Conservation (phyloP, 352 stramenopile species). For the Pythium guiyangense region DNA sequence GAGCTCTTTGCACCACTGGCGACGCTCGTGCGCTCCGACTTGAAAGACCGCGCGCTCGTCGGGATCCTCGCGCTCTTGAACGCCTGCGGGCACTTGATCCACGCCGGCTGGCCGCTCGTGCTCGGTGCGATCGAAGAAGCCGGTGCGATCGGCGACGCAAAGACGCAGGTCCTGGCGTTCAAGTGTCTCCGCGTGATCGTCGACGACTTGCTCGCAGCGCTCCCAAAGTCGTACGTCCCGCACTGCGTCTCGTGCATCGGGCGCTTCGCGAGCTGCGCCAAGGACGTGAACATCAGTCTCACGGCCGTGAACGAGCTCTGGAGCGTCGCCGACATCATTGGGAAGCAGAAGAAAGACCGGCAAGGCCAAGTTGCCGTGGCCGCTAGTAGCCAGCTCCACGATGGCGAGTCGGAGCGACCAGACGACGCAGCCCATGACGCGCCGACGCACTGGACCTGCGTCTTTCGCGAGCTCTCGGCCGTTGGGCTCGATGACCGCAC, state of each 20-base stretch:
- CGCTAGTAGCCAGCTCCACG: too few relatives aligned
- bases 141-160: slow-evolving; percentile 56
- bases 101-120: slow-evolving; percentile 63
- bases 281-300: slow-evolving; percentile 98
- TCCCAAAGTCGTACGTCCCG: slow-evolving; percentile 62
- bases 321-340: slow-evolving; percentile 89
- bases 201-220: slow-evolving; percentile 93
- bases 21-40: slow-evolving; percentile 58
- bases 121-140: slow-evolving; percentile 62
- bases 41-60: slow-evolving; percentile 69
- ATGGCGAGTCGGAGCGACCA: neutral
- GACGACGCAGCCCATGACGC: neutral
- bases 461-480: slow-evolving; percentile 76
- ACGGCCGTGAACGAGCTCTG: slow-evolving; percentile 96
- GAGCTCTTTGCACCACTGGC: slow-evolving; percentile 61
- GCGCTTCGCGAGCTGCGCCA: slow-evolving; percentile 89
- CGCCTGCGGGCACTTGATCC: slow-evolving; percentile 66
- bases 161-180: slow-evolving; percentile 89
- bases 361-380: too few relatives aligned
- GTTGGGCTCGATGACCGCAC: slow-evolving; percentile 90
- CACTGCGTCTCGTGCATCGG: slow-evolving; percentile 92
- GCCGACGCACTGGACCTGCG: slow-evolving; percentile 47
- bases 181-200: slow-evolving; percentile 96
- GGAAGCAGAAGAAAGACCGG: slow-evolving; percentile 37
- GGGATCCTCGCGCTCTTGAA: slow-evolving; percentile 80